Base-by-base conservation (phyloP, 2,329 filamentous ascomycete species). In the Dactylellina parvicollis region DNA sequence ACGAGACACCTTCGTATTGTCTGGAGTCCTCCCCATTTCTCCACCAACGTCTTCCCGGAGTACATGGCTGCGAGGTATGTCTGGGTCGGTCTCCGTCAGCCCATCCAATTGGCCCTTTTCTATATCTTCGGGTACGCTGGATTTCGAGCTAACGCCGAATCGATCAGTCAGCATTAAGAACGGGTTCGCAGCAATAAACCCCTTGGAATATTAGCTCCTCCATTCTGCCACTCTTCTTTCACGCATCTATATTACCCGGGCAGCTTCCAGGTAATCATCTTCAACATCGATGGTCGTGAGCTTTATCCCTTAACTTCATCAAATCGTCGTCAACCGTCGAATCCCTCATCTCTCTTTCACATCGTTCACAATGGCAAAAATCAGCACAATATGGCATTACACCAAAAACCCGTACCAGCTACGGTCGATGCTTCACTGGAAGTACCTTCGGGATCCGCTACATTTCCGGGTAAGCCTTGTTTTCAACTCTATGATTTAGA, bases 391-490 rank as follows among this genome's bases (percentile, higher is more conserved):
- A 60, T 74, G 60, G 61, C 49, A 94, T 83, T 91, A 88, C 78
- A 81, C 88, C 69, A 83, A 91, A 76, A 92, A 96, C 82, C 90
- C 91, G 34, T 85, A 85, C 76, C 86, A 96, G 83, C 83, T 96
- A 80, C 88, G 92, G 79, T 85, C 90, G 49, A 92, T 96, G 75
- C 85, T 96, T 75, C 92, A 96, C 89, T 96, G 92, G 92, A 95
- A 85, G 77, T 84, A 79, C 62, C 40, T 38, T 42, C 16, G 34
- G 14, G 54, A 47, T 36, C 49, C 47, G 7, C 44, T 66, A 44
- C 47, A 55, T 44, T 54, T 56, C 34, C 44, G 60, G 32, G 66
- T 74, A 60, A 8, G 56, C 24, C 20, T 28, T 55, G 24, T 34
- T n/a, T 24, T 9, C 42, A 34, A 16, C 28, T 18, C n/a, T 44